Base-by-base conservation (phyloP, 768 basidiomycete genomes). In the Agaricus blazei region DNA sequence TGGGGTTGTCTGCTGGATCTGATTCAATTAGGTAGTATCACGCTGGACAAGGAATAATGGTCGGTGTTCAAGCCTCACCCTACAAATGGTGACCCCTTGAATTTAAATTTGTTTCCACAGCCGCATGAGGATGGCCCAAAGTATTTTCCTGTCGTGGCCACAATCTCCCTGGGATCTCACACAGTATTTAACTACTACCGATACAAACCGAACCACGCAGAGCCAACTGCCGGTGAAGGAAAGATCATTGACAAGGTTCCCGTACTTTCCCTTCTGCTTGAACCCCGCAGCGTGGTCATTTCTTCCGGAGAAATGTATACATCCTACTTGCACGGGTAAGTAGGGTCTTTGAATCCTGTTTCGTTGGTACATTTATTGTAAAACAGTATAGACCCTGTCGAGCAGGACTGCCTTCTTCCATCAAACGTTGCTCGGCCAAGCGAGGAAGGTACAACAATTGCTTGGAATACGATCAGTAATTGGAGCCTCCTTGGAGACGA, bases 1-100 rank as follows among this genome's bases (percentile, higher is more conserved):
- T 37, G 56, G 58, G 43, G 31, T 37, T 49, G 52, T 52, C 37
- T 52, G 41, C 24, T 41, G 15, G 9, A 9, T 9, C 48, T 48
- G 23, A 46, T 15, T 8, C n/a, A 37, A 36, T 44, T 40, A 27
- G 37, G n/a, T 37, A 90, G 84, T 98, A 98, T 69, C 77, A 83
- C 15, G 81, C 92, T 7, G 91, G 90, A 1, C 93, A 97, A 72
- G 95, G 96, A 9, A 98, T 98, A 57, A 89, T 94, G 81, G 93
- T 93, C 67, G 53, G 74, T 69, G 54, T 19, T 15, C 40, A 24
- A 53, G 48, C 57, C 48, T 54, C 36, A 44, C 42, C 24, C 52
- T 31, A n/a, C 26, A 48, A 19, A 49, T 54, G 37, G 51, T 45
- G n/a, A 48, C 37, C 58, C 58, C 51, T 51, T 58, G 48, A 61